Percentiles rank a stretch among this genome's conserved stretches.
These are phyloP conservation scores for Euphorbia pulcherrima DNA, from an alignment of 345 rosid genomes.

Conservation along the genomic window DNA sequence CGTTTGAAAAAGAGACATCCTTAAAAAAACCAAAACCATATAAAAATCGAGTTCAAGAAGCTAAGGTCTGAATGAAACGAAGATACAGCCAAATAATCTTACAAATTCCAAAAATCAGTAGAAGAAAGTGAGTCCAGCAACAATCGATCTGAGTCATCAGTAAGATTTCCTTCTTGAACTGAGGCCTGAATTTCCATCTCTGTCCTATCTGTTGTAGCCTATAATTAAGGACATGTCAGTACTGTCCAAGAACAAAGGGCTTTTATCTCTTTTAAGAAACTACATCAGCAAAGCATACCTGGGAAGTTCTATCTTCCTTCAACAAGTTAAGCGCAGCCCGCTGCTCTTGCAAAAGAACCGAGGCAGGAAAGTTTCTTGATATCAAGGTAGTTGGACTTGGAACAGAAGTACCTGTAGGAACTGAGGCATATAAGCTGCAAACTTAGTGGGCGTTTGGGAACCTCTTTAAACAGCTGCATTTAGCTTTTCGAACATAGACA, in stretches of 20 bases:
- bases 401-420: constrained; percentile 43
- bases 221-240: constrained; percentile 3
- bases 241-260: background rate
- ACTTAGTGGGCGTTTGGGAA: too few relatives aligned
- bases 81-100: constrained; percentile 22
- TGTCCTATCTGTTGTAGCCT: constrained; percentile 41
- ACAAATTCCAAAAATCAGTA: constrained; percentile 58
- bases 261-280: background rate
- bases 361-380: constrained; percentile 60
- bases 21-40: constrained; percentile 20
- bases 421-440: constrained; percentile 47
- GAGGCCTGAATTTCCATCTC: constrained; percentile 36
- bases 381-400: constrained; percentile 47
- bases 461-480: too few relatives aligned
- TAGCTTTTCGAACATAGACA: too few relatives aligned
- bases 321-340: constrained; percentile 38
- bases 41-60: constrained; percentile 8
- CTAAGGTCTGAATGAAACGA: background rate
- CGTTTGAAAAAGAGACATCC: constrained; percentile 38
- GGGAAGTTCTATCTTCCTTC: constrained; percentile 52
- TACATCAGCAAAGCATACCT: constrained; percentile 34
- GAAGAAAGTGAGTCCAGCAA: constrained; percentile 32
- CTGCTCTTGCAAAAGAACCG: constrained; percentile 72
- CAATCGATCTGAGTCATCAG: constrained; percentile 27
- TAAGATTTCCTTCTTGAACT: constrained; percentile 32